Conservation (phyloP, 495 filamentous ascomycete species). For the Aspergillus campestris region DNA sequence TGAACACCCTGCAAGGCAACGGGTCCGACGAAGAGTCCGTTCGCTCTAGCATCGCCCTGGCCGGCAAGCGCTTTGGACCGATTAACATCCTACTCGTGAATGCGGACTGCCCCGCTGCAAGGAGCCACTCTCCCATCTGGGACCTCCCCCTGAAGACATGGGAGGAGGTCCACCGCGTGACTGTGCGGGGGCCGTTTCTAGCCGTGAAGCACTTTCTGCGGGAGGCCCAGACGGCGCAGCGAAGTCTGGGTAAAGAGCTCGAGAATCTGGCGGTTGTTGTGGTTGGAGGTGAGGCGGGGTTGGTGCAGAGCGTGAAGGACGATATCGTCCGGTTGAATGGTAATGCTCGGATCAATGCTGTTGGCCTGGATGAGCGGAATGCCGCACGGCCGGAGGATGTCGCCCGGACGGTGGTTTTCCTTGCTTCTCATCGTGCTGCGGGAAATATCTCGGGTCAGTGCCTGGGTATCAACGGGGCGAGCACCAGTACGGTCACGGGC, state of each 20-base stretch:
- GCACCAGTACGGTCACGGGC: not conserved
- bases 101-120: constrained; percentile 41
- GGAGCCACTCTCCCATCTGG: constrained; percentile 41
- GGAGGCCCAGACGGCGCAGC: constrained; percentile 26
- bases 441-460: constrained; percentile 50
- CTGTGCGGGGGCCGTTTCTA: constrained; percentile 46
- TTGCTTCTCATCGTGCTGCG: constrained; percentile 43
- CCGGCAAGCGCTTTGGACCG: constrained; percentile 39
- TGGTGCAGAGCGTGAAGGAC: constrained; percentile 45
- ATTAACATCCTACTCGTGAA: constrained; percentile 47
- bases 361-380: constrained; percentile 37
- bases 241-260: constrained; percentile 24
- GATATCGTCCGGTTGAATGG: constrained; percentile 45
- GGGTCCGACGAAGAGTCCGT: constrained; percentile 41
- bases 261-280: constrained; percentile 46
- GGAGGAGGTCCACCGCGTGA: constrained; percentile 43
- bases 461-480: constrained; percentile 41
- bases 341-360: constrained; percentile 47
- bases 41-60: constrained; percentile 29
- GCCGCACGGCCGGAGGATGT: constrained; percentile 43
- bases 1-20: constrained; percentile 37
- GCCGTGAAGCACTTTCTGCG: constrained; percentile 51
- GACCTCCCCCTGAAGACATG: constrained; percentile 42
- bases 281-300: constrained; percentile 42
- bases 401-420: constrained; percentile 42